A percentile compares a stretch with the other conserved stretches of the same genome.
These are phyloP conservation scores for Manihot esculenta DNA, from an alignment of 441 rosid species.

Conservation along the genomic window DNA sequence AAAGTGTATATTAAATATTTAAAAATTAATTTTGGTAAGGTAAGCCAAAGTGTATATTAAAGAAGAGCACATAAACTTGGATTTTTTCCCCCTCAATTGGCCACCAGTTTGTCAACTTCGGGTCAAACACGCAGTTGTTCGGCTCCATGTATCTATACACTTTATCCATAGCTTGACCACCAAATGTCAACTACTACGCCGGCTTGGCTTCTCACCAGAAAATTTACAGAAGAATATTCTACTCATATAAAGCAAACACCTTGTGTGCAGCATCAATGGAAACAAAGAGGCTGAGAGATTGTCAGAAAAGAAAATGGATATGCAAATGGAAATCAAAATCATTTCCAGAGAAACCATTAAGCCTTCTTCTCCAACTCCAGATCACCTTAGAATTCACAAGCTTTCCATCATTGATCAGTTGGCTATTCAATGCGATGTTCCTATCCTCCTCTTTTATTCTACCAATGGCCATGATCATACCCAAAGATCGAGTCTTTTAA, in stretches of 20 bases:
- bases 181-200: neutral
- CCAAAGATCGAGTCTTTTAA: neutral
- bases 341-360: neutral
- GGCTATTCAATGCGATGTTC: slow-evolving; percentile 19
- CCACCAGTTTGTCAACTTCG: no score
- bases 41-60: no score
- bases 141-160: no score
- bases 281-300: no score
- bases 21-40: no score
- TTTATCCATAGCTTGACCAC: neutral
- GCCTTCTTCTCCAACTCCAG: neutral
- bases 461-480: neutral
- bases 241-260: neutral
- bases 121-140: no score
- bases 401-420: slow-evolving; percentile 29
- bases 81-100: no score
- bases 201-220: neutral
- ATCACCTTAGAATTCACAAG: slow-evolving; percentile 19
- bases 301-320: neutral
- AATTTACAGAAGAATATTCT: neutral
- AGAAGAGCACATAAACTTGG: no score
- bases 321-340: neutral
- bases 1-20: no score
- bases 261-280: neutral
- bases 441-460: slow-evolving; percentile 23